Evolutionary conservation across 257 asterid species (phyloP).

Genomic region (Gynochthodes officinalis): DNA sequence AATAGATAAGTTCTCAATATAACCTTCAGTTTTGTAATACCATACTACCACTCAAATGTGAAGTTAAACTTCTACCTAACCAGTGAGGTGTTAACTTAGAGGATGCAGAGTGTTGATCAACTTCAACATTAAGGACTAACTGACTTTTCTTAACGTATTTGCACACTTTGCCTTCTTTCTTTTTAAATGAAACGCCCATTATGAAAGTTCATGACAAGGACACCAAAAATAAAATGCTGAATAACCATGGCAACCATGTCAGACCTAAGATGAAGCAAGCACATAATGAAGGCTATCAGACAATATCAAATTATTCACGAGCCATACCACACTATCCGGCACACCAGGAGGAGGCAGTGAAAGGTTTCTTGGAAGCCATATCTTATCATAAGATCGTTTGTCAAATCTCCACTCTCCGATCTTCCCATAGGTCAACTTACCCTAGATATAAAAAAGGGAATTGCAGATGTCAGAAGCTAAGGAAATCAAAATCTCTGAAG

Average conservation of each 20-base stretch:
- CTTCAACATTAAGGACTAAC: no score
- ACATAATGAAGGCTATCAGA: not conserved
- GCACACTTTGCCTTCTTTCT: no score
- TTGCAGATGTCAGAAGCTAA: not conserved
- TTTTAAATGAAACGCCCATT: no score
- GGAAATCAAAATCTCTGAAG: not conserved
- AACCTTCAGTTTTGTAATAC: no score
- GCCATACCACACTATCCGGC: slow-evolving; percentile 86
- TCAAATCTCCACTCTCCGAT: slow-evolving; percentile 98
- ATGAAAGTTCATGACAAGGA: no score
- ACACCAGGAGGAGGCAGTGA: slow-evolving; percentile 92
- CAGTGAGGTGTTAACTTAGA: no score
- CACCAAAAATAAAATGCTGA: not conserved
- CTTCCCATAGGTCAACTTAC: slow-evolving; percentile 83
- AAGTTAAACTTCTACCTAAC: no score
- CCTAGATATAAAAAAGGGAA: slow-evolving; percentile 34
- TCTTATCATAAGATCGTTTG: slow-evolving; percentile 64
- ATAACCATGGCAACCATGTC: not conserved
- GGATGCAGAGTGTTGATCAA: no score
- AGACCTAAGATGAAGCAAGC: not conserved
- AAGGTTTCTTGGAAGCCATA: slow-evolving; percentile 82
- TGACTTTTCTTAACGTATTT: no score
- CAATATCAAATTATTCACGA: not conserved
- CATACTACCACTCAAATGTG: no score
- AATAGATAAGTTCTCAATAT: no score